A percentile compares a stretch with the other conserved stretches of the same genome.
phyloP scores from a whole-genome alignment of 2,329 filamentous ascomycete genomes.

The Nakataea oryzae region DNA sequence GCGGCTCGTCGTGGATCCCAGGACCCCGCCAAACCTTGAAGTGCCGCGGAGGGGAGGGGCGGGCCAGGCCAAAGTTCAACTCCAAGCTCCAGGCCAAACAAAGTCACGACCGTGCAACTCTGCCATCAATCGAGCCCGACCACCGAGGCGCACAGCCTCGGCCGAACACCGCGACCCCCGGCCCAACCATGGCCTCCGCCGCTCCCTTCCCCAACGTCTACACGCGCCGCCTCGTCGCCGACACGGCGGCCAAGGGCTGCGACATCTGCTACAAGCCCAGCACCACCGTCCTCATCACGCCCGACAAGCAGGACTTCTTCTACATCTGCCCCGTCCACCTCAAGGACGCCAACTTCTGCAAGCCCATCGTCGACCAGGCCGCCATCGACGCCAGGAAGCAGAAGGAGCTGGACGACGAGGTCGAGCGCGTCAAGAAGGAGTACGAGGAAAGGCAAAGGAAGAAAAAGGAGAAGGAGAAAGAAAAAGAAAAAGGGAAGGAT shows the following conservation, averaged over 20 bases:
- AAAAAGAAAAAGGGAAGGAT: slow-evolving; percentile 41
- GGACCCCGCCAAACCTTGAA: background rate
- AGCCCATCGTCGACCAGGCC: slow-evolving; percentile 61
- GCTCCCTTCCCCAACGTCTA: slow-evolving; percentile 63
- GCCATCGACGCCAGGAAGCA: slow-evolving; percentile 53
- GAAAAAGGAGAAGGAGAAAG: slow-evolving; percentile 57
- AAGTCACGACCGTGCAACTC: no score
- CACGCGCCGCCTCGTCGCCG: slow-evolving; percentile 76
- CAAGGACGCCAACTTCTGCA: slow-evolving; percentile 72
- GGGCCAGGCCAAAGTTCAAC: no score
- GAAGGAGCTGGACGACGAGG: slow-evolving; percentile 53
- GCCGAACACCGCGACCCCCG: no score
- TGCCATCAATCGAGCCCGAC: no score
- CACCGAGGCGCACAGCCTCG: background rate
- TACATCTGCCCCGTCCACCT: slow-evolving; percentile 80
- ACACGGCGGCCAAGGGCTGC: slow-evolving; percentile 73
- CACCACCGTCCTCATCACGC: slow-evolving; percentile 76
- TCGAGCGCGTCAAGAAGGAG: slow-evolving; percentile 59
- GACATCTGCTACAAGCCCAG: slow-evolving; percentile 87
- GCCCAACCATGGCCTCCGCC: slow-evolving; percentile 7
- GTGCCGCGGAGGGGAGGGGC: background rate
- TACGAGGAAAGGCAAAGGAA: slow-evolving; percentile 64
- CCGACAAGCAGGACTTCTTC: slow-evolving; percentile 82
- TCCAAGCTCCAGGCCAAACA: no score
- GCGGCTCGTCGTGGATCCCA: background rate